A percentile compares a stretch with the other conserved stretches of the same genome.
Conservation (phyloP, 2,329 filamentous ascomycete species). For the Aspergillus carbonarius region DNA sequence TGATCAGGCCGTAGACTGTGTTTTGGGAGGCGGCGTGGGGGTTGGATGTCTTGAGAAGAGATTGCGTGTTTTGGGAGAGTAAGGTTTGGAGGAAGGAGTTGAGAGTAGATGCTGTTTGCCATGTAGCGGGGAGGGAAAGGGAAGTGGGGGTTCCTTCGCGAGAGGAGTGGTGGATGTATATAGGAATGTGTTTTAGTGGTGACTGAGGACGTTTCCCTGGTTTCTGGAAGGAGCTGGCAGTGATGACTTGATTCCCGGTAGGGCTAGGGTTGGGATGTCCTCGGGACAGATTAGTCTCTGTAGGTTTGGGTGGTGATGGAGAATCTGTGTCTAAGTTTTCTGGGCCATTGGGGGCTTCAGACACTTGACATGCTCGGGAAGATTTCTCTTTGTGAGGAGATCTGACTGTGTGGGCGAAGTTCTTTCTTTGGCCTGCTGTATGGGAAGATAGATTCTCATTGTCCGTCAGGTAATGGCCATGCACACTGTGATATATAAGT, state of each 20-base stretch:
- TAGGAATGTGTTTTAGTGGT: not conserved
- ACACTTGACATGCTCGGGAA: not conserved
- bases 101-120: not conserved
- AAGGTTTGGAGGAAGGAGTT: conserved; percentile 4
- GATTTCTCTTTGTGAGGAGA: not conserved
- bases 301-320: not conserved
- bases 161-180: not conserved
- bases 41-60: not conserved
- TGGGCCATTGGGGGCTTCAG: not conserved
- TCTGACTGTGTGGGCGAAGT: not conserved
- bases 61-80: not conserved
- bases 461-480: conserved; percentile 15
- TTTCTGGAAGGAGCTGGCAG: not conserved
- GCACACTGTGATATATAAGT: not conserved
- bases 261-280: not conserved
- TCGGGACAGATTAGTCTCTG: not conserved
- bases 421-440: conserved; percentile 11
- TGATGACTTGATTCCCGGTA: no score
- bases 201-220: not conserved
- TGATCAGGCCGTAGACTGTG: not conserved
- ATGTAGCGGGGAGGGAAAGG: not conserved
- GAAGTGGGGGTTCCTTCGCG: not conserved
- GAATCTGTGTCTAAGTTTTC: not conserved
- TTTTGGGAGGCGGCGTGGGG: not conserved
- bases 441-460: conserved; percentile 25